These are phyloP conservation scores for Starmera dryadoides DNA, from an alignment of 805 yeast genomes.

Conservation along the genomic window DNA sequence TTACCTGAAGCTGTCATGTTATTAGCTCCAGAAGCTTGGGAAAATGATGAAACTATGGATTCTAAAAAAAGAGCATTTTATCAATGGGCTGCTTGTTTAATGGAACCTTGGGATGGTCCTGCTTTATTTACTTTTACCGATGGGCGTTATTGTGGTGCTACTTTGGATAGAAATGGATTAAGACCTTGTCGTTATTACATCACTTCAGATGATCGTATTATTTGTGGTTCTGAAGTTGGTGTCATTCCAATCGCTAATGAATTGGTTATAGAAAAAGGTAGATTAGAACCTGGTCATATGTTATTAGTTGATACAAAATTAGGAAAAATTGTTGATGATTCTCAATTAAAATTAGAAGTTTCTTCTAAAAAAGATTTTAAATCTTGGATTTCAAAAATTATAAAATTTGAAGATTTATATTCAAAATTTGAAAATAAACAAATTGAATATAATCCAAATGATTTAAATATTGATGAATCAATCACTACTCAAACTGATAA, in stretches of 20 bases:
- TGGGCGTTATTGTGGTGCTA: slow-evolving; percentile 97
- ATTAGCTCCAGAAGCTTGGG: slow-evolving; percentile 98
- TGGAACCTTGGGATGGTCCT: slow-evolving; percentile 99
- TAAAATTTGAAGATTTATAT: slow-evolving; percentile 72
- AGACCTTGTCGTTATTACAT: slow-evolving; percentile 98
- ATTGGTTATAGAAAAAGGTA: slow-evolving; percentile 80
- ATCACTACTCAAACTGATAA: slow-evolving; percentile 65
- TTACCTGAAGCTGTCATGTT: slow-evolving; percentile 97
- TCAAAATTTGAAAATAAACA: slow-evolving; percentile 37
- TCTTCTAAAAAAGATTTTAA: slow-evolving; percentile 84
- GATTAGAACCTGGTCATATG: slow-evolving; percentile 95
- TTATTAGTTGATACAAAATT: slow-evolving; percentile 87
- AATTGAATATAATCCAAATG: slow-evolving; percentile 8
- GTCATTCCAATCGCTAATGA: slow-evolving; percentile 86
- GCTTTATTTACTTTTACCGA: slow-evolving; percentile 95
- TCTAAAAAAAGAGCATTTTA: slow-evolving; percentile 90
- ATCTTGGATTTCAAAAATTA: slow-evolving; percentile 85
- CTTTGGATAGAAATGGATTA: slow-evolving; percentile 92
- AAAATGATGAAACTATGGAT: slow-evolving; percentile 79
- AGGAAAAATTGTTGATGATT: slow-evolving; percentile 91
- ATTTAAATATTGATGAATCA: slow-evolving; percentile 20
- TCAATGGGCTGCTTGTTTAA: slow-evolving; percentile 98
- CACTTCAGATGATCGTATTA: slow-evolving; percentile 89
- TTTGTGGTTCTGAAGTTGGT: slow-evolving; percentile 98
- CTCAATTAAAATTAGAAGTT: slow-evolving; percentile 74